A percentile compares a stretch with the other conserved stretches of the same genome.
Evolutionary conservation across 2,329 filamentous ascomycete genomes (phyloP).

Genomic region (Cercospora brassicicola): DNA sequence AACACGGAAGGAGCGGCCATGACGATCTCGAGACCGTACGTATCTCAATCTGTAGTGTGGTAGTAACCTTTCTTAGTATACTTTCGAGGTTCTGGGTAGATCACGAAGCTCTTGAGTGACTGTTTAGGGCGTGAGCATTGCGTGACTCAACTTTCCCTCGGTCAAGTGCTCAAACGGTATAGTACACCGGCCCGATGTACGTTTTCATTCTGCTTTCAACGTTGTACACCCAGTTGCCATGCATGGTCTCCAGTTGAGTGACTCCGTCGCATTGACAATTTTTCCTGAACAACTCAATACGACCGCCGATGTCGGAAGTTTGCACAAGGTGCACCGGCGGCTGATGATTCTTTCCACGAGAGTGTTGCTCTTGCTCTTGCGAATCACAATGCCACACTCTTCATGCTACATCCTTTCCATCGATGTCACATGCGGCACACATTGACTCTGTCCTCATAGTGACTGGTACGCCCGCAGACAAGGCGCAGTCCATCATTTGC

Average conservation of each 20-base stretch:
- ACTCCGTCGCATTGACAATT: neutral
- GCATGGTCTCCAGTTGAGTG: neutral
- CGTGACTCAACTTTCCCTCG: neutral
- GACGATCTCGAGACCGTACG: neutral
- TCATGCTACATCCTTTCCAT: no score
- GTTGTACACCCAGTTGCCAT: neutral
- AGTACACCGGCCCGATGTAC: neutral
- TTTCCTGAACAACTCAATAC: neutral
- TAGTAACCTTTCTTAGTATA: neutral
- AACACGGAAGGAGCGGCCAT: conserved; percentile 9
- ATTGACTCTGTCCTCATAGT: no score
- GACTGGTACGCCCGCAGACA: no score
- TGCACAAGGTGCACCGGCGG: neutral
- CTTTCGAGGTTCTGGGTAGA: neutral
- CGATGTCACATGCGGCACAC: no score
- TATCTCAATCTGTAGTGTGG: neutral
- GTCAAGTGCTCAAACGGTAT: neutral
- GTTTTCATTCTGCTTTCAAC: neutral
- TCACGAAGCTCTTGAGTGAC: neutral
- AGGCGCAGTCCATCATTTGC: no score
- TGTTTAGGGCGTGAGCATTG: neutral
- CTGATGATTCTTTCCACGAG: neutral
- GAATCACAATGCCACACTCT: no score
- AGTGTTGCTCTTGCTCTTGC: no score
- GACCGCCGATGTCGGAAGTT: neutral